phyloP scores from a whole-genome alignment of 202 grass and related monocot genomes.

The Setaria italica region DNA sequence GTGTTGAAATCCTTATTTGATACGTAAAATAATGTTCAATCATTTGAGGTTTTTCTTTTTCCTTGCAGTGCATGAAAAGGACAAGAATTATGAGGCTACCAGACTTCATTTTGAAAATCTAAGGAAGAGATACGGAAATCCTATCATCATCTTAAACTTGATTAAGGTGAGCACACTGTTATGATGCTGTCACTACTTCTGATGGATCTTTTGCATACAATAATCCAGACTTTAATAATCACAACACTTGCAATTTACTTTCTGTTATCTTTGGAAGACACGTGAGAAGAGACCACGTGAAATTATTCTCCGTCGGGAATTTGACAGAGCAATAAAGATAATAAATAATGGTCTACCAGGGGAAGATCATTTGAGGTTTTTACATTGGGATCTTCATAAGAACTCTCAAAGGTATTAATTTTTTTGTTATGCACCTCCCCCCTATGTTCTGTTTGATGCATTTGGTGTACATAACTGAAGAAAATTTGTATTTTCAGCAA shows the following conservation, averaged over 20 bases:
- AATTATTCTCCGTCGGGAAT: slow-evolving; percentile 82
- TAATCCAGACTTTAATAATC: slow-evolving; percentile 28
- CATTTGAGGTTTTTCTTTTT: slow-evolving; percentile 29
- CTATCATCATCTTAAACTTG: slow-evolving; percentile 97
- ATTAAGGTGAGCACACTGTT: slow-evolving; percentile 74
- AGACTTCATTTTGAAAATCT: slow-evolving; percentile 94
- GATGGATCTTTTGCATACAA: slow-evolving; percentile 24
- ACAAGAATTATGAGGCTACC: slow-evolving; percentile 86
- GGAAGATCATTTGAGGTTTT: slow-evolving; percentile 82
- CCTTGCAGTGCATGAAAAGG: slow-evolving; percentile 83
- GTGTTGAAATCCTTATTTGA: slow-evolving; percentile 42
- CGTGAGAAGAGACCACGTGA: slow-evolving; percentile 85
- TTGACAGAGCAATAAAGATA: slow-evolving; percentile 78
- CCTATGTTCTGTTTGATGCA: slow-evolving; percentile 29
- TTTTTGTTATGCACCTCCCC: slow-evolving; percentile 31
- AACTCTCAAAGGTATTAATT: slow-evolving; percentile 78
- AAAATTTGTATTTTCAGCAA: slow-evolving; percentile 58
- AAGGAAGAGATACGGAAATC: slow-evolving; percentile 85
- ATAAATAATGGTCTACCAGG: slow-evolving; percentile 75
- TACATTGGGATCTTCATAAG: slow-evolving; percentile 98
- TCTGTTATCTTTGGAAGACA: slow-evolving; percentile 63
- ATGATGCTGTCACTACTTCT: slow-evolving; percentile 31
- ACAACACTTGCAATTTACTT: slow-evolving; percentile 37
- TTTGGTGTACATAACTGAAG: slow-evolving; percentile 47
- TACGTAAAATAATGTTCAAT: slow-evolving; percentile 22